Base-by-base conservation (phyloP, 1,284 basidiomycete genomes). In the Termitomyces sp. region DNA sequence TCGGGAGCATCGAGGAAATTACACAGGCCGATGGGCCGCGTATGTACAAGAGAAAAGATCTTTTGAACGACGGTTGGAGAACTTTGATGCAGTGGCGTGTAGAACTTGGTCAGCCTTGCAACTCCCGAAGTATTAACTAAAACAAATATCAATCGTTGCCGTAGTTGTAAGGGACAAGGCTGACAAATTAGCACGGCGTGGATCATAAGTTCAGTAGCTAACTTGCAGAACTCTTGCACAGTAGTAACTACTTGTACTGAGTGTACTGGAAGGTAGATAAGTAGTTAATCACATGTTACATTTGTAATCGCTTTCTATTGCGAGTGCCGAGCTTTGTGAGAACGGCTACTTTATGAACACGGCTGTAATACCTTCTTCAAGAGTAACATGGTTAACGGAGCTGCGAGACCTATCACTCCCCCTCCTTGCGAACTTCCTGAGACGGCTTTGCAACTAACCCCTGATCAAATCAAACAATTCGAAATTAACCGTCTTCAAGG, bases 51-150 rank as follows among this genome's bases (percentile, higher is more conserved):
- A 13, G 85, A 84, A 70, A 91, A 95, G 67, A 95, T 94, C 75
- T 88, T 87, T 61, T 88, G 83, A 50, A 92, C 82, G 43, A 94
- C 79, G 4, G 79, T 79, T 69, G 90, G 86, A 3, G 84, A 75
- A 17, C 88, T 82, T 55, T 88, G 87, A 51, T 90, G 84, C 28
- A 92, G 76, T 1, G 90, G 86, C 2, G 90, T 91, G 76, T 97
- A 99, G 82, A 98, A 99, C 73, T 98, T 98, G 62, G 92, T 91
- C 55, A 99, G 76, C 46, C 97, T 87, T 10, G 97, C 86, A 59
- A 96, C 87, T 43, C 94, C 94, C 60, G 83, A 83, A 47, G 86
- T 94, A 72, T 91, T 95, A 78, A 91, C 92, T 93, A 65, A 30
- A 60, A 57, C 54, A 17, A 43, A 26, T 33, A 49, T 58, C 49